These are phyloP conservation scores for Trichoderma lentiforme DNA, from an alignment of 2,329 filamentous ascomycete genomes.

Conservation along the genomic window DNA sequence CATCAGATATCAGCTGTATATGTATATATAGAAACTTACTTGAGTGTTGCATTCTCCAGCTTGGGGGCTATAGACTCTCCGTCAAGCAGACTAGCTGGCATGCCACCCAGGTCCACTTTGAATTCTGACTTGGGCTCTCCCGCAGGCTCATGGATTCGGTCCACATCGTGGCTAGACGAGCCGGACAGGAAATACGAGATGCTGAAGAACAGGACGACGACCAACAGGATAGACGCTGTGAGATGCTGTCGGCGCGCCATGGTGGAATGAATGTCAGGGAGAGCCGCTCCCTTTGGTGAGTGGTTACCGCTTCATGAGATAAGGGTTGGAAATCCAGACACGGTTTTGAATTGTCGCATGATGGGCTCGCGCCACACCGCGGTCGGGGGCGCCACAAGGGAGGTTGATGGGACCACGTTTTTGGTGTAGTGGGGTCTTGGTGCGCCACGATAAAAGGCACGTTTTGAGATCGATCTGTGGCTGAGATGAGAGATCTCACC, in stretches of 20 bases:
- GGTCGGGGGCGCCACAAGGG: conserved; percentile 6
- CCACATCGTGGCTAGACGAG: conserved; percentile 8
- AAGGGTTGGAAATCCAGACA: not conserved
- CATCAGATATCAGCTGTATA: not conserved
- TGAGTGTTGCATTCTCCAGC: conserved; percentile 76
- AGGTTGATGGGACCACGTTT: conserved; percentile 1
- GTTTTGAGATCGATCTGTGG: not conserved
- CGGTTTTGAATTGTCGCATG: conserved; percentile 10
- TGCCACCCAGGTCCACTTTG: conserved; percentile 38
- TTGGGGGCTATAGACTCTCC: conserved; percentile 76
- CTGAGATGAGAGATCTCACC: not conserved
- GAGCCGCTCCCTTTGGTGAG: not conserved
- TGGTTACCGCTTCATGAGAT: not conserved
- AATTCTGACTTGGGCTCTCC: conserved; percentile 30
- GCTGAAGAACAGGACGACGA: conserved; percentile 54
- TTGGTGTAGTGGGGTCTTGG: not conserved
- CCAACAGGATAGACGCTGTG: conserved; percentile 51
- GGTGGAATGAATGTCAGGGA: conserved; percentile 25
- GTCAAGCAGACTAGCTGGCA: conserved; percentile 52
- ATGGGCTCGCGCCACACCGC: conserved; percentile 10
- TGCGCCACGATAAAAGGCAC: not conserved
- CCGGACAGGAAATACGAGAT: conserved; percentile 59
- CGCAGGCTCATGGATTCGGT: conserved; percentile 19
- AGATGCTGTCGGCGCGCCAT: conserved; percentile 56
- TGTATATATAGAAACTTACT: conserved; percentile 46